A percentile compares a stretch with the other conserved stretches of the same genome.
Conservation (phyloP, 2,329 filamentous ascomycete species). For the Aspergillus sp. region DNA sequence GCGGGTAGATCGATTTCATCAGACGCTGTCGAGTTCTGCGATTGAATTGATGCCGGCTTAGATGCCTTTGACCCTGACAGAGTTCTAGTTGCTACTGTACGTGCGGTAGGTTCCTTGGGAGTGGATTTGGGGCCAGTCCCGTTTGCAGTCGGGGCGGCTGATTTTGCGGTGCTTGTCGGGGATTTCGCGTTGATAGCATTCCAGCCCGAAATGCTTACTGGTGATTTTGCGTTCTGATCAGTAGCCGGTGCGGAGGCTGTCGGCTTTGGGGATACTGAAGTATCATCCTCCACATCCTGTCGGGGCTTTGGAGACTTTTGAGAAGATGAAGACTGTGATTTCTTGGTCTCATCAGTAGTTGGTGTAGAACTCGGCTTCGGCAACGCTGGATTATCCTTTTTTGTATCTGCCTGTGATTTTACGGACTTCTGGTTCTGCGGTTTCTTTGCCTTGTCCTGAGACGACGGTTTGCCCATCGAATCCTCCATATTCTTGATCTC, state of each 20-base stretch:
- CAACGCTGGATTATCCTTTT: background rate
- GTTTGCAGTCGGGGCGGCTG: background rate
- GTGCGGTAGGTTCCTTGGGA: background rate
- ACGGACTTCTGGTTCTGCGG: background rate
- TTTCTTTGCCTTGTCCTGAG: conserved; percentile 4
- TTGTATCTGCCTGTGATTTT: background rate
- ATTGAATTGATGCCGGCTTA: background rate
- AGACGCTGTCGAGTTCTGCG: conserved; percentile 7
- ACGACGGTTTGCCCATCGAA: conserved; percentile 2
- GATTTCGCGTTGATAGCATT: conserved; percentile 5
- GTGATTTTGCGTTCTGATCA: background rate
- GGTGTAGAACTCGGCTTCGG: background rate
- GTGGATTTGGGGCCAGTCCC: background rate
- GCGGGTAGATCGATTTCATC: conserved; percentile 2
- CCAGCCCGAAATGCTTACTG: conserved; percentile 1
- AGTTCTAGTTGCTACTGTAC: background rate
- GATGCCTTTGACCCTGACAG: background rate
- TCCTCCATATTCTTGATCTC: conserved; percentile 15
- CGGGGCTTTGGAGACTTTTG: background rate
- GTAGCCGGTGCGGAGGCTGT: background rate
- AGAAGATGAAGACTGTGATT: background rate
- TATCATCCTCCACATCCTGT: background rate
- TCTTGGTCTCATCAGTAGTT: background rate
- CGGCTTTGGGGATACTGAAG: background rate
- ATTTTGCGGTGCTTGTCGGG: background rate